A percentile compares a stretch with the other conserved stretches of the same genome.
Evolutionary conservation across 179 eudicot species (phyloP).

Genomic region (Spergularia azorica): DNA sequence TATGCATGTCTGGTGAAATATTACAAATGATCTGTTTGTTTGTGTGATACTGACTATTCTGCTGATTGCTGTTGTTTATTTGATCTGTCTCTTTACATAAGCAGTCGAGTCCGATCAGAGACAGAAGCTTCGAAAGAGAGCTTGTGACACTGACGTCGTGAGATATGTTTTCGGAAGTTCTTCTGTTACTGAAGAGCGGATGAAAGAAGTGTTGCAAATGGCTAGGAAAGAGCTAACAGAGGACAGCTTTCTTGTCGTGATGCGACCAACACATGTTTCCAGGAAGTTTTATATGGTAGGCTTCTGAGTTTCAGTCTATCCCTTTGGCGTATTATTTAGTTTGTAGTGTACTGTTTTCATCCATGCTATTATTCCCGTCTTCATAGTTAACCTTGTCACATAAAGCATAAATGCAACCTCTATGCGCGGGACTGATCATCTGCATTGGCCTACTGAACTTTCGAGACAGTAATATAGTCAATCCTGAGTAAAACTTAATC

Average conservation of each 20-base stretch:
- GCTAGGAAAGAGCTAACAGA: conserved; percentile 38
- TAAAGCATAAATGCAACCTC: no score
- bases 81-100: not conserved
- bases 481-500: no score
- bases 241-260: conserved; percentile 36
- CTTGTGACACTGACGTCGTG: not conserved
- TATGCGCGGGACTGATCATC: no score
- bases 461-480: no score
- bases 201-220: conserved; percentile 30
- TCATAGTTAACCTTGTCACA: no score
- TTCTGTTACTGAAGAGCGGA: conserved; percentile 33
- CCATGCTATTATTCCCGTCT: not conserved
- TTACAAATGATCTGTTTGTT: not conserved
- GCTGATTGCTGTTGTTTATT: not conserved
- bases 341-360: no score
- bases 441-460: no score
- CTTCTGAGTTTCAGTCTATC: not conserved
- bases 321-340: not conserved
- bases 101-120: conserved; percentile 19
- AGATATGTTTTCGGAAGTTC: conserved; percentile 32
- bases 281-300: conserved; percentile 41
- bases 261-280: conserved; percentile 46
- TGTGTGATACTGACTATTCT: not conserved
- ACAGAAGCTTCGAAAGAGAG: conserved; percentile 19
- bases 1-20: not conserved